Evolutionary conservation across 345 rosid species (phyloP).

Genomic region (Sonneratia alba): DNA sequence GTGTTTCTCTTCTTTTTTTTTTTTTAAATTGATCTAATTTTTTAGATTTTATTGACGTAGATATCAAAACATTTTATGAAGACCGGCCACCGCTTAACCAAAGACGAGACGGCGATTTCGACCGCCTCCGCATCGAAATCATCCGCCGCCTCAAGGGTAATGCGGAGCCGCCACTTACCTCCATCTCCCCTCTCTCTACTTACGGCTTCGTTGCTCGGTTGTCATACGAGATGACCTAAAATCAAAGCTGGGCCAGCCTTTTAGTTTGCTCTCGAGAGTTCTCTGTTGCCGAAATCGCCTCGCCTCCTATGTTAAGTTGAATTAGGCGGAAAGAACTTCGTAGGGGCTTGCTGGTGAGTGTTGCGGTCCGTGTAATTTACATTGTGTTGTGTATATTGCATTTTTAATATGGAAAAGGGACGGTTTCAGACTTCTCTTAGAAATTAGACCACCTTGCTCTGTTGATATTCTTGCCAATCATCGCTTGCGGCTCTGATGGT

Average conservation of each 20-base stretch:
- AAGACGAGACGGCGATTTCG: slow-evolving; percentile 43
- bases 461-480: background rate
- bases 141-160: slow-evolving; percentile 80
- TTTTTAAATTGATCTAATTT: too few species aligned
- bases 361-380: background rate
- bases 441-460: background rate
- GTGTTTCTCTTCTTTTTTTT: too few species aligned
- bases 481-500: background rate
- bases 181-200: background rate
- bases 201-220: background rate
- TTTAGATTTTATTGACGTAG: too few species aligned
- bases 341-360: too few species aligned
- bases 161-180: slow-evolving; percentile 18
- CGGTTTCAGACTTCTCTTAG: background rate
- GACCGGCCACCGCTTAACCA: slow-evolving; percentile 17
- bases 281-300: too few species aligned
- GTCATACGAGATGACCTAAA: background rate
- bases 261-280: too few species aligned
- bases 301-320: too few species aligned
- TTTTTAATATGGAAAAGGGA: background rate
- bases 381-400: background rate
- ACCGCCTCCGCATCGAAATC: slow-evolving; percentile 69
- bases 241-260: too few species aligned
- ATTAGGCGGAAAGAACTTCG: background rate
- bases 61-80: background rate